Base-by-base conservation (phyloP, 176 grass and related monocot genomes). In the Neostapfia colusana region DNA sequence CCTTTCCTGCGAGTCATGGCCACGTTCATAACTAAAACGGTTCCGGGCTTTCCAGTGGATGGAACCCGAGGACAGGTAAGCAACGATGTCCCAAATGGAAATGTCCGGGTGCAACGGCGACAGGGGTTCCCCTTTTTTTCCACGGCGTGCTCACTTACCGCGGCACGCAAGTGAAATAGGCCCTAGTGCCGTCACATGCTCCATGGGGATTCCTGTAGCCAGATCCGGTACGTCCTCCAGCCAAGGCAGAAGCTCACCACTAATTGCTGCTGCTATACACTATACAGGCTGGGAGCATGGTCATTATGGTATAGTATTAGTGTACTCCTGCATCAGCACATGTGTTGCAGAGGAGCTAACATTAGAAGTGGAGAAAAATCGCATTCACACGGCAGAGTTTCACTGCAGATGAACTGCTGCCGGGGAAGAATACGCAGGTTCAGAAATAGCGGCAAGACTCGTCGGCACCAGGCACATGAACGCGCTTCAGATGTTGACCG, bases 401-500 rank as follows among this genome's bases (percentile, higher is more conserved):
- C 23, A 12, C 16, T 13, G 17, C 55, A 31, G 31, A 31, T 31
- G 31, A 31, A 31, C 31, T 5, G 54, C n/a, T 62, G 46, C 46
- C 20, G 39, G 39, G 27, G 56, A 46, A 4, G 58, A 55, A 45
- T 64, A n/a, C 36, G 25, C 34, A 25, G 53, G 40, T 57, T 76
- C n/a, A n/a, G 38, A 35, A 35, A 48, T 45, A 62, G 59, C 66
- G 14, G 69, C 72, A 58, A 43, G 64, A 36, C 35, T 54, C 42
- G 27, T 36, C 1, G 26, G 20, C 26, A 3, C 74, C 26, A 24
- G 17, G 15, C 36, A 5, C 0, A 54, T 54, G 39, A 38, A 77
- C 59, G 73, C 73, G 72, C 11, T 71, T 57, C 11, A 18, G 67
- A 77, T 56, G 65, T 81, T 86, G 78, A 81, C 72, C 26, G 17